A percentile compares a stretch with the other conserved stretches of the same genome.
Evolutionary conservation across 257 asterid species (phyloP).

Genomic region (Plantago elongata): DNA sequence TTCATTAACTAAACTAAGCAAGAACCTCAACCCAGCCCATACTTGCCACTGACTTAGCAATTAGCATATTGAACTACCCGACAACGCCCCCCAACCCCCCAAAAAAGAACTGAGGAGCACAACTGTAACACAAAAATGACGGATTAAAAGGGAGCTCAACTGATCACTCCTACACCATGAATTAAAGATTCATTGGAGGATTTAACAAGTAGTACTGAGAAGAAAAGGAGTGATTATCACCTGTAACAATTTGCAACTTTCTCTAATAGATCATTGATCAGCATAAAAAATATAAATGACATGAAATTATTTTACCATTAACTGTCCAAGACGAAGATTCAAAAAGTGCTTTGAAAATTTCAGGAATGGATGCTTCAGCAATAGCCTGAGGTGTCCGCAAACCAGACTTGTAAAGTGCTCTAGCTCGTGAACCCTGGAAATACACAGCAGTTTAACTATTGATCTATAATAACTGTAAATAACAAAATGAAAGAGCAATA

Average conservation of each 20-base stretch:
- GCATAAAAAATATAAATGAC: not conserved
- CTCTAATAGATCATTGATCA: not conserved
- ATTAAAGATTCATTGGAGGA: no score
- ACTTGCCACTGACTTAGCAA: not conserved
- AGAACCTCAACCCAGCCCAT: not conserved
- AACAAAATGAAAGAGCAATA: constrained; percentile 16
- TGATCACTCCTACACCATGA: no score
- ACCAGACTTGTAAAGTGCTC: constrained; percentile 97
- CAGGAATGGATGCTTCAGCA: constrained; percentile 91
- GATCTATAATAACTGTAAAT: constrained; percentile 12
- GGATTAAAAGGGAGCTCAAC: no score
- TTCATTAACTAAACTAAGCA: not conserved
- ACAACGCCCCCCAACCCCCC: not conserved
- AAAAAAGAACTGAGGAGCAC: no score
- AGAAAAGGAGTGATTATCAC: no score
- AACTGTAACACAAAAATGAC: no score
- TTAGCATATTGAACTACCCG: not conserved
- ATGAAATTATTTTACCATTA: constrained; percentile 40
- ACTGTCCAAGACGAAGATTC: constrained; percentile 82
- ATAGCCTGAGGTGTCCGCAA: constrained; percentile 90
- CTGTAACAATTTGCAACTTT: no score
- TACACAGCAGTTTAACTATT: constrained; percentile 24
- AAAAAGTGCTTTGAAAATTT: constrained; percentile 81
- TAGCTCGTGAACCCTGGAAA: constrained; percentile 93
- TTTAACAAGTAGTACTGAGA: no score